A percentile compares a stretch with the other conserved stretches of the same genome.
Conservation (phyloP, 2,329 filamentous ascomycete species). For the Dactylonectria macrodidyma region DNA sequence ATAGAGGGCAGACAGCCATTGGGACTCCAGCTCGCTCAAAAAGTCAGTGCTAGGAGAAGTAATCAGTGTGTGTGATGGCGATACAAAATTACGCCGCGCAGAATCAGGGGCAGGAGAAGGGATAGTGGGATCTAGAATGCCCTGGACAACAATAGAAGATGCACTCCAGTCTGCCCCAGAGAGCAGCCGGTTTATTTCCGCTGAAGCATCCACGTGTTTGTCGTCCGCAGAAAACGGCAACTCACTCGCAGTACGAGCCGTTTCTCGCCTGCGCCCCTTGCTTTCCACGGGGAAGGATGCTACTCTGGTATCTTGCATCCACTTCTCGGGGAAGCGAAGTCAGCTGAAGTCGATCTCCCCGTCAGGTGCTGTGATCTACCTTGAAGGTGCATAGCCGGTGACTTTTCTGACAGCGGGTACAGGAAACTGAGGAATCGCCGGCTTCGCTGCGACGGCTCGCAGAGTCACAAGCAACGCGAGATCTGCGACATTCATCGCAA, state of each 20-base stretch:
- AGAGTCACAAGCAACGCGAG: constrained; percentile 51
- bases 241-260: too few relatives aligned
- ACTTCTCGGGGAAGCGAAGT: constrained; percentile 35
- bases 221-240: too few relatives aligned
- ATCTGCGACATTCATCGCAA: constrained; percentile 52
- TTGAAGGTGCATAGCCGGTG: constrained; percentile 49
- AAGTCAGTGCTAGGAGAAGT: constrained; percentile 15
- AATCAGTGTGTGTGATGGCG: background rate
- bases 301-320: constrained; percentile 44
- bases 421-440: constrained; percentile 76
- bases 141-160: too few relatives aligned
- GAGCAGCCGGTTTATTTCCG: too few relatives aligned
- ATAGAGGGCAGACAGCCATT: constrained; percentile 52
- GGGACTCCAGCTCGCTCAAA: constrained; percentile 31
- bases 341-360: constrained; percentile 8
- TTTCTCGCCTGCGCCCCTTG: too few relatives aligned
- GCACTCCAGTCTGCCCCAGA: too few relatives aligned
- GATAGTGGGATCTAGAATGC: too few relatives aligned
- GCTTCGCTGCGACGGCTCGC: constrained; percentile 58
- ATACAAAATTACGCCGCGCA: background rate
- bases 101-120: too few relatives aligned
- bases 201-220: too few relatives aligned
- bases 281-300: too few relatives aligned
- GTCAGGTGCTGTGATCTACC: constrained; percentile 29
- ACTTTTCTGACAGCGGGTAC: constrained; percentile 68